Base-by-base conservation (phyloP, 2,329 filamentous ascomycete species). In the Xylaria sp. region DNA sequence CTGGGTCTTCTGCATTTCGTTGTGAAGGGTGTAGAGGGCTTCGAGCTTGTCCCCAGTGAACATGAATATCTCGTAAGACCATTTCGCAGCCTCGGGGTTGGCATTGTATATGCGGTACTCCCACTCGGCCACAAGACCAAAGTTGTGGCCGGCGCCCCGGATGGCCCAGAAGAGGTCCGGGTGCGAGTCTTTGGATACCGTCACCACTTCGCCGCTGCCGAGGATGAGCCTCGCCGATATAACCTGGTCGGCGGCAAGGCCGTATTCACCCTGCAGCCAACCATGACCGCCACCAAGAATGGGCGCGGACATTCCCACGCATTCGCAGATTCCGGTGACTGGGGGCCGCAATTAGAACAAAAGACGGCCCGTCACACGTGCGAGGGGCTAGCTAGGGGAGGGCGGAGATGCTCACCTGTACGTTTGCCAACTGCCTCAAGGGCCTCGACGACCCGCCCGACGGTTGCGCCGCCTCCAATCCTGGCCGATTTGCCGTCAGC, bases 381-480 rank as follows among this genome's bases (percentile, higher is more conserved):
- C n/a, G n/a, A n/a, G n/a, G n/a, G n/a, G n/a, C n/a, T n/a, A n/a
- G n/a, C n/a, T n/a, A n/a, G n/a, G n/a, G n/a, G n/a, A n/a, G n/a
- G n/a, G n/a, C 28, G 28, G 28, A 4, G 28, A 31, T 31, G 9
- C 28, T 31, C 28, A 67, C 66, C 68, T 43, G 66, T 65, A 45
- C 71, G 72, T 47, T 77, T 78, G 46, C 73, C 72, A 14, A 47
- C 50, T 1, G 63, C 68, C 66, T 64, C 72, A 8, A 78, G 68
- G 1, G 61, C 57, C 14, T 69, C 67, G 0, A 70, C 71, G 17
- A 76, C 52, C 5, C 73, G 64, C 42, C 73, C 71, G 6, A 69
- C 69, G 17, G 65, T 70, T 11, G 70, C 66, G 6, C 77, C 76
- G 7, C 73, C 75, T 5, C 72, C 76, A 46, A 77, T 68, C 0